These are phyloP conservation scores for Oxytropis ochrocephala DNA, from an alignment of 306 rosid genomes.

Conservation along the genomic window DNA sequence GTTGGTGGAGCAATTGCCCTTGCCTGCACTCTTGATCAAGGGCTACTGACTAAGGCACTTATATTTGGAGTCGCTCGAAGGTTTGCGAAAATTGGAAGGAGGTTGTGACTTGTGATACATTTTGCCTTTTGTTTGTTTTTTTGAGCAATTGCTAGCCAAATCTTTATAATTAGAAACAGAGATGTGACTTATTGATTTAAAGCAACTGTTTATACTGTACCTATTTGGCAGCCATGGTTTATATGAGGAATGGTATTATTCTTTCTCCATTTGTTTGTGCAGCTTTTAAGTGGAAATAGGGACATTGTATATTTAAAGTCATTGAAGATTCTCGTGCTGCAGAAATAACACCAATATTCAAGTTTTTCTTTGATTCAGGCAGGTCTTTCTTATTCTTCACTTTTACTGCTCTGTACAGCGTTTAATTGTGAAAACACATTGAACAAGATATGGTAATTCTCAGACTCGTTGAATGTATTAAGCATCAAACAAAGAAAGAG, in stretches of 20 bases:
- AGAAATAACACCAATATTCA: slow-evolving; percentile 27
- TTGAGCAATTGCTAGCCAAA: slow-evolving; percentile 24
- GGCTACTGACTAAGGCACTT: slow-evolving; percentile 82
- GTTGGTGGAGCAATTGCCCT: slow-evolving; percentile 79
- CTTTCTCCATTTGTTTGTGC: slow-evolving; percentile 33
- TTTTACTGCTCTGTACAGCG: not conserved
- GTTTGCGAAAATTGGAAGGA: slow-evolving; percentile 72
- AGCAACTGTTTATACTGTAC: slow-evolving; percentile 22
- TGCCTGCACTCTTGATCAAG: slow-evolving; percentile 84
- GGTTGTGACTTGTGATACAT: slow-evolving; percentile 50
- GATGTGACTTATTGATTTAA: slow-evolving; percentile 6
- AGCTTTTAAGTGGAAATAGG: slow-evolving; percentile 30
- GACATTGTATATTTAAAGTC: slow-evolving; percentile 26
- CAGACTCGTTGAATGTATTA: not conserved
- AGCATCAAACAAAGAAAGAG: too few species aligned
- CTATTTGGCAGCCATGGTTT: slow-evolving; percentile 20
- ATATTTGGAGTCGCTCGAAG: slow-evolving; percentile 89
- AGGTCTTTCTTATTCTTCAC: not conserved
- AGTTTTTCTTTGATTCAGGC: slow-evolving; percentile 13
- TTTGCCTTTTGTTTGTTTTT: slow-evolving; percentile 22
- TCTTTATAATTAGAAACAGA: slow-evolving; percentile 14
- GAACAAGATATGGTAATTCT: not conserved
- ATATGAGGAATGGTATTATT: slow-evolving; percentile 22
- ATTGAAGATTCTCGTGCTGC: slow-evolving; percentile 25
- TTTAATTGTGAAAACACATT: not conserved